phyloP scores from a whole-genome alignment of 805 yeast genomes.

The Candida stauntonica region DNA sequence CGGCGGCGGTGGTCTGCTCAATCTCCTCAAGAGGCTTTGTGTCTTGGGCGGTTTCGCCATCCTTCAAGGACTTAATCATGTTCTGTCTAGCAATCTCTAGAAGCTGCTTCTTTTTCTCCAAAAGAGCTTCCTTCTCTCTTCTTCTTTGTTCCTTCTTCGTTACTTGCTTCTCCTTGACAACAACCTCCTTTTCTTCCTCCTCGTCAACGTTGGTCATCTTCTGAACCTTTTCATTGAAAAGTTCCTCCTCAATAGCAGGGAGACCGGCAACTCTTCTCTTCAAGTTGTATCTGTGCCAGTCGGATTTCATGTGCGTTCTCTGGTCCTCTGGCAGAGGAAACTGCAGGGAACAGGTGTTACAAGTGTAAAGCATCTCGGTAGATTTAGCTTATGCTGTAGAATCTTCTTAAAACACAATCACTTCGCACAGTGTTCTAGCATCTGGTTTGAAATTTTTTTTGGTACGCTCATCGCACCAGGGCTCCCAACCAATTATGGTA shows the following conservation, averaged over 20 bases:
- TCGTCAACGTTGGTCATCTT: constrained; percentile 25
- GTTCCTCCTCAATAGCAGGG: constrained; percentile 65
- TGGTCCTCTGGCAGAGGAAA: constrained; percentile 76
- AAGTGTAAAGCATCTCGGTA: constrained; percentile 54
- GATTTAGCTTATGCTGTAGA: background rate
- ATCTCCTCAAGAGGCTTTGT: background rate
- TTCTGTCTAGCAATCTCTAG: constrained; percentile 37
- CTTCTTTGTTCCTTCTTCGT: constrained; percentile 40
- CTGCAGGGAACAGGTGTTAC: constrained; percentile 83
- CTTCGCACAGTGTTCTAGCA: background rate
- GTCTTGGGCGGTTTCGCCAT: background rate
- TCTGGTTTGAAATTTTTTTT: background rate
- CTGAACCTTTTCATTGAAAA: constrained; percentile 66
- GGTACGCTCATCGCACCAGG: constrained; percentile 6
- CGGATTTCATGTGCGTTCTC: constrained; percentile 90
- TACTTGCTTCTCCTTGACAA: constrained; percentile 27
- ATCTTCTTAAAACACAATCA: background rate
- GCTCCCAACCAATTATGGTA: constrained; percentile 3
- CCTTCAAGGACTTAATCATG: constrained; percentile 30
- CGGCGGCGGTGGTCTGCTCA: background rate
- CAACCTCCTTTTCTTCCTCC: constrained; percentile 15
- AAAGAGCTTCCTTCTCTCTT: constrained; percentile 38
- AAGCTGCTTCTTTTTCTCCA: constrained; percentile 38
- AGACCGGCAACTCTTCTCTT: constrained; percentile 89
- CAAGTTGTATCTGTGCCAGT: constrained; percentile 96